phyloP scores from a whole-genome alignment of 306 rosid genomes.

The Cyamopsis tetragonoloba region DNA sequence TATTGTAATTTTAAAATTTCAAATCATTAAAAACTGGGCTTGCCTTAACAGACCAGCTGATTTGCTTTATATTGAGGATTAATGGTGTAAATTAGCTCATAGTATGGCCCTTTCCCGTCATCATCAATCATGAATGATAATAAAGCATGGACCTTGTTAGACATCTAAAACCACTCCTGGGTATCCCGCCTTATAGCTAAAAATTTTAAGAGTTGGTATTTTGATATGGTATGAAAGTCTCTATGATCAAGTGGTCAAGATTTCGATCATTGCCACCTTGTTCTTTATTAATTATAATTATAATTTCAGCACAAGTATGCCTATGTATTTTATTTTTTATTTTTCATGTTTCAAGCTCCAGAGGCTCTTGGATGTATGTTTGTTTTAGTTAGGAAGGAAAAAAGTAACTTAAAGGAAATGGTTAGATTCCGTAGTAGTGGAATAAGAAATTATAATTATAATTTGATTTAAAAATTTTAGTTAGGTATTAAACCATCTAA shows the following conservation, averaged over 20 bases:
- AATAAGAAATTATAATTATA: background rate
- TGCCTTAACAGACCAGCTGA: no score
- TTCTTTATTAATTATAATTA: background rate
- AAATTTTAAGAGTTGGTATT: background rate
- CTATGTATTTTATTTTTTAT: no score
- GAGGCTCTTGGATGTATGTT: background rate
- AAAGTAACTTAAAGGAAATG: background rate
- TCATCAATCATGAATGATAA: background rate
- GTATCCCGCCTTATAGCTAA: background rate
- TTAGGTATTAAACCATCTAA: background rate
- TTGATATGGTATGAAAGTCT: background rate
- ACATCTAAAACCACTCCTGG: background rate
- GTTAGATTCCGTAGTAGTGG: background rate
- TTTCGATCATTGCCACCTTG: background rate
- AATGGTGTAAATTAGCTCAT: no score
- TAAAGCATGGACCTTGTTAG: background rate
- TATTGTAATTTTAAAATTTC: no score
- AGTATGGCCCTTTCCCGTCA: background rate
- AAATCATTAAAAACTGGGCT: no score
- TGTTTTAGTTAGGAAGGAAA: constrained; percentile 7
- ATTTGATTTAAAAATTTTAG: background rate
- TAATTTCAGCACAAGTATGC: background rate
- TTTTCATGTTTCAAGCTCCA: constrained; percentile 8
- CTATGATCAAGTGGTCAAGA: background rate
- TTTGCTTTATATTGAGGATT: no score